Conservation (phyloP, 2,329 filamentous ascomycete genomes). For the Paraconiothyrium brasiliense region DNA sequence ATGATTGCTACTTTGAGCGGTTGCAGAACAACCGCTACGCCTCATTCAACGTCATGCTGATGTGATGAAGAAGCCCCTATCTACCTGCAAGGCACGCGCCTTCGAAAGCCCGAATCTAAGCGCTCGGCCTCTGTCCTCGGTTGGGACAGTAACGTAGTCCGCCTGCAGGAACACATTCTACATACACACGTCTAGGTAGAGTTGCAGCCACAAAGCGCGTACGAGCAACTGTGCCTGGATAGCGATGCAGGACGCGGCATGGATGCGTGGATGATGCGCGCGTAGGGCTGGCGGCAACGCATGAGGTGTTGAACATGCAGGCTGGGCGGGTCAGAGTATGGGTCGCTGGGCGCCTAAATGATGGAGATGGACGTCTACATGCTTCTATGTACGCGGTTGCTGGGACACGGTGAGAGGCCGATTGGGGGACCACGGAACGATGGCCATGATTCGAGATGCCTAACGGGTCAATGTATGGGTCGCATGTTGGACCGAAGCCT, state of each 20-base stretch:
- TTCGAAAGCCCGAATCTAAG: conserved; percentile 10
- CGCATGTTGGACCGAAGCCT: conserved; percentile 17
- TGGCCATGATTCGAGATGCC: background rate
- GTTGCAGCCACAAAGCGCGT: conserved; percentile 35
- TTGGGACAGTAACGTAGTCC: conserved; percentile 10
- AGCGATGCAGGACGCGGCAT: conserved; percentile 7
- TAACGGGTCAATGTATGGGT: conserved; percentile 8
- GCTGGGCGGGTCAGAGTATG: conserved; percentile 28
- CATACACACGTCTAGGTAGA: conserved; percentile 31
- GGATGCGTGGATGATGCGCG: conserved; percentile 11
- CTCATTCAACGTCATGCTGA: background rate
- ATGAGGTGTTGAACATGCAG: background rate
- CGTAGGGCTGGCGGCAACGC: conserved; percentile 23
- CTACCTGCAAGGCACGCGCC: conserved; percentile 11
- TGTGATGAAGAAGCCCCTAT: background rate
- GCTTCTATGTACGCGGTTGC: conserved; percentile 19
- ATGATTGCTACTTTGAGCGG: conserved; percentile 6
- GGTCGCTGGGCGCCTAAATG: conserved; percentile 41
- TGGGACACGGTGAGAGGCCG: conserved; percentile 21
- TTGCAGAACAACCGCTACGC: background rate
- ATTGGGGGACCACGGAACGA: conserved; percentile 19
- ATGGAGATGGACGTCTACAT: conserved; percentile 27
- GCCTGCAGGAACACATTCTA: conserved; percentile 23
- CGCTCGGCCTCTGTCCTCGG: conserved; percentile 20
- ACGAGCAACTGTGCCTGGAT: conserved; percentile 14